Evolutionary conservation across 164 flowering plant species (phyloP).

Genomic region (Hamamelis virginiana): DNA sequence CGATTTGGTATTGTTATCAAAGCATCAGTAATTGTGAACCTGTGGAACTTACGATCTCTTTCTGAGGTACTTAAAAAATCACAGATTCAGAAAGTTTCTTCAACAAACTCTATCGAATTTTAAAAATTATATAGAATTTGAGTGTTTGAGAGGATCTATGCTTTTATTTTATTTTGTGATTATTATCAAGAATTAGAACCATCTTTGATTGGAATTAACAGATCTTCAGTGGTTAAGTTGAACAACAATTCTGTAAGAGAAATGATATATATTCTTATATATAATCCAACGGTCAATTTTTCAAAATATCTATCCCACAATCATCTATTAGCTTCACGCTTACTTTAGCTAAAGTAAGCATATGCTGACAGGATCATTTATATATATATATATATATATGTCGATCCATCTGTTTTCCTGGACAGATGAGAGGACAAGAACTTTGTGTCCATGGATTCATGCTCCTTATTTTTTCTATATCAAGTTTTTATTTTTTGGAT

Average conservation of each 20-base stretch:
- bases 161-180: not conserved
- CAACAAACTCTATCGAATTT: not conserved
- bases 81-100: not conserved
- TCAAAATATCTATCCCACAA: too few species aligned
- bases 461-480: not conserved
- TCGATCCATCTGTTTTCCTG: not conserved
- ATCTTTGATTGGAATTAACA: not conserved
- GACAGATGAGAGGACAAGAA: conserved; percentile 1
- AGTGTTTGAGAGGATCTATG: not conserved
- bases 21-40: not conserved
- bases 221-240: not conserved
- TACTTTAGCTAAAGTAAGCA: too few species aligned
- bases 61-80: not conserved
- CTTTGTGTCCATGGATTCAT: not conserved
- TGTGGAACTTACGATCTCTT: not conserved
- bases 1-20: not conserved
- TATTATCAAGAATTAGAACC: not conserved
- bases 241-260: not conserved
- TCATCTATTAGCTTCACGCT: too few species aligned
- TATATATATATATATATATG: too few species aligned
- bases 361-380: too few species aligned
- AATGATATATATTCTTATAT: not conserved
- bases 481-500: too few species aligned
- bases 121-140: not conserved
- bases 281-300: too few species aligned